Evolutionary conservation across 148 eudicot genomes (phyloP).

Genomic region (Diospyros lotus): DNA sequence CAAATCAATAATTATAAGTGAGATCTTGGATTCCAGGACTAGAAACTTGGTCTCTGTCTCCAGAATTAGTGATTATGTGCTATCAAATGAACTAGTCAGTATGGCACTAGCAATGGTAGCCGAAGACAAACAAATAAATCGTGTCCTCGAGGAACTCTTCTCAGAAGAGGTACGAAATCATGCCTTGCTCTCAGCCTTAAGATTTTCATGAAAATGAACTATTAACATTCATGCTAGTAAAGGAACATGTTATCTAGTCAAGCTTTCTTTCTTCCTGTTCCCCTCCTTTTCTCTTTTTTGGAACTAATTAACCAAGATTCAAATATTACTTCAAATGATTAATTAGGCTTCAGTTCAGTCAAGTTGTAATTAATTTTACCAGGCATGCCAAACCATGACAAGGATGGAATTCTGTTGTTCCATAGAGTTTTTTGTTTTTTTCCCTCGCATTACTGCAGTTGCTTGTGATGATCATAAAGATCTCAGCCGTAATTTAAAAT

Average conservation of each 20-base stretch:
- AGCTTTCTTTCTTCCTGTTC: no score
- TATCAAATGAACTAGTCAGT: slow-evolving; percentile 93
- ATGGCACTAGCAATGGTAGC: slow-evolving; percentile 99
- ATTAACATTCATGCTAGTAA: no score
- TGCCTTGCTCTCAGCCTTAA: not conserved
- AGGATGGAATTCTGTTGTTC: not conserved
- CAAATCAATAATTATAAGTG: slow-evolving; percentile 87
- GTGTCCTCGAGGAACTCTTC: slow-evolving; percentile 90
- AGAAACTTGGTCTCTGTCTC: slow-evolving; percentile 90
- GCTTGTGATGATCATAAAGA: not conserved
- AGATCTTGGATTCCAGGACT: slow-evolving; percentile 89
- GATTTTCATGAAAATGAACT: no score
- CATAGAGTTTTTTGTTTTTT: not conserved
- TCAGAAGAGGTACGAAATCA: slow-evolving; percentile 71
- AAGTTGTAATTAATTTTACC: not conserved
- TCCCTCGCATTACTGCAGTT: not conserved
- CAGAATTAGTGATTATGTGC: slow-evolving; percentile 90
- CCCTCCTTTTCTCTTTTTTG: no score
- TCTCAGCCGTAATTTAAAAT: not conserved
- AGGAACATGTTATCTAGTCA: no score
- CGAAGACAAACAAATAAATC: slow-evolving; percentile 95
- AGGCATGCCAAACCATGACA: not conserved
- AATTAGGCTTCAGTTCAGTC: not conserved
- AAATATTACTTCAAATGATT: not conserved
- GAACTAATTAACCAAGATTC: not conserved